Percentiles rank a stretch among this genome's conserved stretches.
Conservation (phyloP, 495 filamentous ascomycete genomes). For the Trichoderma parareesei region DNA sequence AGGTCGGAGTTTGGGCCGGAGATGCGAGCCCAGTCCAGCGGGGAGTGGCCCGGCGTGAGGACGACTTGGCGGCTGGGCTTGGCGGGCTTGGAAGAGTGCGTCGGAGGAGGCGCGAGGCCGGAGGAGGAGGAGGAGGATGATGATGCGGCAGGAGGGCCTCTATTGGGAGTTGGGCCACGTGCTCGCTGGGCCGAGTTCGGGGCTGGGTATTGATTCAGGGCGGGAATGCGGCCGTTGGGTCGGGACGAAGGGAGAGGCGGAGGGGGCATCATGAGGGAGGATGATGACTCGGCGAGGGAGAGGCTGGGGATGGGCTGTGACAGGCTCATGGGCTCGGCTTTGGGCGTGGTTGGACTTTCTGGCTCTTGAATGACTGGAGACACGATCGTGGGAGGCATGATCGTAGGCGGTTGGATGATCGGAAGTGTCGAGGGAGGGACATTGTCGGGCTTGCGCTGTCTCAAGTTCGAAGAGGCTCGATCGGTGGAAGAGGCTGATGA, state of each 20-base stretch:
- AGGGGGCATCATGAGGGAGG: constrained; percentile 17
- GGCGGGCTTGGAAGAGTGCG: constrained; percentile 35
- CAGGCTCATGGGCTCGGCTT: constrained; percentile 20
- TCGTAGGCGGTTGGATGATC: constrained; percentile 10
- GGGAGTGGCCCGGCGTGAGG: constrained; percentile 79
- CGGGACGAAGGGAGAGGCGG: constrained; percentile 12
- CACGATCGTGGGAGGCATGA: constrained; percentile 10
- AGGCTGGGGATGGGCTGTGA: constrained; percentile 28
- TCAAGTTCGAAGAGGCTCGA: not conserved
- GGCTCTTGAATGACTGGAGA: constrained; percentile 11
- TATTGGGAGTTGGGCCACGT: constrained; percentile 27
- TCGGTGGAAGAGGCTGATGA: constrained; percentile 1
- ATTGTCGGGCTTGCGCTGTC: constrained; percentile 13
- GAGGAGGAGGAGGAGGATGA: constrained; percentile 20
- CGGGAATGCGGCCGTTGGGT: constrained; percentile 16
- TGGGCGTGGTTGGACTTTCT: constrained; percentile 35
- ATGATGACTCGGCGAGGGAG: constrained; percentile 27
- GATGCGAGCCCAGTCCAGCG: constrained; percentile 89
- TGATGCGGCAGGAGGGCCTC: constrained; percentile 18
- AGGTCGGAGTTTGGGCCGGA: constrained; percentile 59
- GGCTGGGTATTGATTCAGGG: constrained; percentile 15
- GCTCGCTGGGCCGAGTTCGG: constrained; percentile 21
- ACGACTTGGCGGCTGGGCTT: constrained; percentile 52
- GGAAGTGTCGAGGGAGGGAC: constrained; percentile 13
- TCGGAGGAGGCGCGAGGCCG: constrained; percentile 37